Evolutionary conservation across 495 filamentous ascomycete species (phyloP), one percentile per base, ranked within the genome.

Genomic region (Symbiotaphrina buchneri): DNA sequence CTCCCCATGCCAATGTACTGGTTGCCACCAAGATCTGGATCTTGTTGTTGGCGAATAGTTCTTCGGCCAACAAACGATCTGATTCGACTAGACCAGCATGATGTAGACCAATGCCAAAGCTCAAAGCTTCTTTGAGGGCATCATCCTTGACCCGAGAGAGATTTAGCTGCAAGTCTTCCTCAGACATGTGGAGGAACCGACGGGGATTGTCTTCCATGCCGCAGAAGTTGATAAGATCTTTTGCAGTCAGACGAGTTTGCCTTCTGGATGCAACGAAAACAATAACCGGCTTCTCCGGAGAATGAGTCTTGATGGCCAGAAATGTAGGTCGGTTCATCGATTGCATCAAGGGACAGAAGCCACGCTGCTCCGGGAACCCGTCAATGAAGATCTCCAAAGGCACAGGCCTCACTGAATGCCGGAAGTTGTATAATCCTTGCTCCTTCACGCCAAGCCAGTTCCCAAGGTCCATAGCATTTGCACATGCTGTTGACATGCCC

Each of bases 361-460:
- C 87, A 33, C 83, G 71, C 40, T 82, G 73, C 43, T 94, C 80
- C 0, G 90, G 83, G 44, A 99, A 99, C 2, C 87, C 90, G 42
- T 99, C 87, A 40, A 99, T 95, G 51, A 75, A 95, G 28, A 90
- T 79, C 52, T 94, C 82, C 13, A 99, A 53, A 6, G 87, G 87
- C 10, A 99, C 87, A 5, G 87, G 87, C 10, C 87, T 77, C 33
- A 97, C 85, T n/a, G 82, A 92, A 49, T 95, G 90, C 6, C 84
- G 67, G 52, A 99, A 99, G 47, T 99, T 99, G 62, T 83, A 99
- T 30, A 99, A 44, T 0, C 90, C 87, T n/a, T n/a, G n/a, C 46
- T 94, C 77, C 46, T 92, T 95, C 13, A 99, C 87, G 31, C 87
- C 87, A 11, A 99, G 65, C 87, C 87, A 99, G 43, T 92, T 95